Evolutionary conservation across 768 basidiomycete genomes (phyloP).

Genomic region (Mycena olivaceomarginata): DNA sequence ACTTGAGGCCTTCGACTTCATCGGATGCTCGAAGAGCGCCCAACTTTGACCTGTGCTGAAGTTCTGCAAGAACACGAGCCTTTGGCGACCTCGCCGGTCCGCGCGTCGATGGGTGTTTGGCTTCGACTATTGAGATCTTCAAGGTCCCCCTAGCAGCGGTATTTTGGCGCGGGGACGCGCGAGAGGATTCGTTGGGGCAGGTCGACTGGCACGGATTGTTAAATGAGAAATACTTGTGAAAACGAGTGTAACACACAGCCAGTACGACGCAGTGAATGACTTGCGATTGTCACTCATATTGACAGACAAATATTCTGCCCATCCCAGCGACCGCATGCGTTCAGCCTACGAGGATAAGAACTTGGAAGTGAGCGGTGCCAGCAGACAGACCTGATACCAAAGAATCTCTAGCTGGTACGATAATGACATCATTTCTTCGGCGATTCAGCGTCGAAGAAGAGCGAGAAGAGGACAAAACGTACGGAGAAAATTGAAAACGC

Average conservation of each 20-base stretch:
- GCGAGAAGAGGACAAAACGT: slow-evolving; percentile 51
- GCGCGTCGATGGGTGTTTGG: slow-evolving; percentile 55
- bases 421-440: slow-evolving; percentile 90
- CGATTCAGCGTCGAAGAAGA: slow-evolving; percentile 6
- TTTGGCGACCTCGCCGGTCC: slow-evolving; percentile 73
- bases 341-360: slow-evolving; percentile 68
- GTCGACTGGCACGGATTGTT: slow-evolving; percentile 27
- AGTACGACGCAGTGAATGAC: slow-evolving; percentile 86
- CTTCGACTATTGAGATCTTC: slow-evolving; percentile 81
- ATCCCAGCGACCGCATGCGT: slow-evolving; percentile 90
- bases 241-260: slow-evolving; percentile 76
- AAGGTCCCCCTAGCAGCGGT: slow-evolving; percentile 84
- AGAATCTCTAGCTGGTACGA: slow-evolving; percentile 95
- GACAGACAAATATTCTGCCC: slow-evolving; percentile 85
- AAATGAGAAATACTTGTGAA: background rate
- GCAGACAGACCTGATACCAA: slow-evolving; percentile 77
- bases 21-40: slow-evolving; percentile 77
- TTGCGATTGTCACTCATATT: slow-evolving; percentile 83
- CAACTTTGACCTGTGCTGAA: slow-evolving; percentile 81
- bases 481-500: slow-evolving; percentile 94
- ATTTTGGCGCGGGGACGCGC: slow-evolving; percentile 64
- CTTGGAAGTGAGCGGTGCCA: slow-evolving; percentile 16
- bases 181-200: slow-evolving; percentile 48
- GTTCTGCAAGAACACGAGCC: slow-evolving; percentile 73
- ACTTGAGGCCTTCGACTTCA: slow-evolving; percentile 80